phyloP scores from a whole-genome alignment of 2,329 filamentous ascomycete species.

The Nigrograna mackinnonii region DNA sequence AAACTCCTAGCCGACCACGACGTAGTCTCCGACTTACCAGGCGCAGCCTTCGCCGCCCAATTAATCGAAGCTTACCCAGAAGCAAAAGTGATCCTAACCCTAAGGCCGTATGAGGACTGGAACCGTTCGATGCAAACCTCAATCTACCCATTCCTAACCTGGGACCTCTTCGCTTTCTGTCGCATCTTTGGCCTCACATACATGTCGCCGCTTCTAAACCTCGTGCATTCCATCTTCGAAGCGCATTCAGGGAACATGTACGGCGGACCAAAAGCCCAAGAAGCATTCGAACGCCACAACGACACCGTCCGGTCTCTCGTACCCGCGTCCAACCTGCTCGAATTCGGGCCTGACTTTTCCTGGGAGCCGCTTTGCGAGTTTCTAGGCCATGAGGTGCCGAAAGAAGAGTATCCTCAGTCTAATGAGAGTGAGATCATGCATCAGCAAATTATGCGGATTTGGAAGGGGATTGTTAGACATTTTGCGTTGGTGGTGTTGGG shows the following conservation, averaged over 20 bases:
- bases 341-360: slow-evolving; percentile 23
- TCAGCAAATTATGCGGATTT: slow-evolving; percentile 17
- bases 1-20: slow-evolving; percentile 49
- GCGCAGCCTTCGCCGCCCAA: slow-evolving; percentile 29
- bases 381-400: slow-evolving; percentile 21
- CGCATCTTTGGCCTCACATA: slow-evolving; percentile 21
- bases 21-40: slow-evolving; percentile 33
- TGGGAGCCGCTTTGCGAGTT: slow-evolving; percentile 36
- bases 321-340: slow-evolving; percentile 22
- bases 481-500: slow-evolving; percentile 19
- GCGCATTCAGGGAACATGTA: slow-evolving; percentile 27
- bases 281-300: slow-evolving; percentile 29
- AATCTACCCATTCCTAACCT: slow-evolving; percentile 27
- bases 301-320: slow-evolving; percentile 23
- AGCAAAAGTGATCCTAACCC: slow-evolving; percentile 38
- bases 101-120: slow-evolving; percentile 29
- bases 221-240: slow-evolving; percentile 24
- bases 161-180: slow-evolving; percentile 20
- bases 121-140: slow-evolving; percentile 26
- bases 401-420: slow-evolving; percentile 20
- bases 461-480: slow-evolving; percentile 25
- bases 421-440: slow-evolving; percentile 25
- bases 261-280: slow-evolving; percentile 18
- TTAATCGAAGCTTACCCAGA: slow-evolving; percentile 35
- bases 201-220: slow-evolving; percentile 24